Conservation (phyloP, 2,329 filamentous ascomycete genomes). For the Lasiodiplodia gonubiensis region DNA sequence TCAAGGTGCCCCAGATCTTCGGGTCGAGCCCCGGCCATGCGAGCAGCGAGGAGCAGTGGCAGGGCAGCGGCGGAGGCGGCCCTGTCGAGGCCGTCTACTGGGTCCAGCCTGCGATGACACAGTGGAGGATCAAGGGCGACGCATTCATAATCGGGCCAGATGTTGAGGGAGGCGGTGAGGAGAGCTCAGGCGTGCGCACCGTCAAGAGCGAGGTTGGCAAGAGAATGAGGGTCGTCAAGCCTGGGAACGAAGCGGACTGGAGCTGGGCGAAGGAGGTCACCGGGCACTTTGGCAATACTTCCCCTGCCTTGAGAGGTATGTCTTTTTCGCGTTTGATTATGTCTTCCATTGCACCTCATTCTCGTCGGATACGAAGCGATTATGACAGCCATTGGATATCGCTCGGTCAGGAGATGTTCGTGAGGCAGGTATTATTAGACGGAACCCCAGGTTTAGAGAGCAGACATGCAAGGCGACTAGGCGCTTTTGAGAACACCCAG, state of each 20-base stretch:
- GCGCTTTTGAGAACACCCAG: background rate
- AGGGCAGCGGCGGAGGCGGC: slow-evolving; percentile 67
- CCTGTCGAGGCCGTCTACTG: slow-evolving; percentile 86
- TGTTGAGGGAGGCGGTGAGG: slow-evolving; percentile 60
- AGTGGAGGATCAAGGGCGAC: slow-evolving; percentile 83
- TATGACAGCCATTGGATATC: background rate
- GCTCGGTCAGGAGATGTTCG: background rate
- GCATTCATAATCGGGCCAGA: slow-evolving; percentile 78
- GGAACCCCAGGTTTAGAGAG: background rate
- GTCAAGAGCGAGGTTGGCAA: slow-evolving; percentile 65
- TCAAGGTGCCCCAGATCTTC: slow-evolving; percentile 77
- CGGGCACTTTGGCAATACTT: slow-evolving; percentile 87
- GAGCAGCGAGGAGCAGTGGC: slow-evolving; percentile 47
- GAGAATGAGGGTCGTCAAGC: slow-evolving; percentile 66
- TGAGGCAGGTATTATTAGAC: slow-evolving; percentile 5
- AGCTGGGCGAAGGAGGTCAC: slow-evolving; percentile 81
- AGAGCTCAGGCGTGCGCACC: slow-evolving; percentile 60
- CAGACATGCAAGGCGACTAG: slow-evolving; percentile 20
- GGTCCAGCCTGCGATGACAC: slow-evolving; percentile 70
- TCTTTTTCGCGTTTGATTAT: slow-evolving; percentile 22
- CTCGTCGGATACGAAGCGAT: slow-evolving; percentile 6
- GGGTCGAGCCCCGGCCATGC: slow-evolving; percentile 56
- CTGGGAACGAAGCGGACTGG: slow-evolving; percentile 62
- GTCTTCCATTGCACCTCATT: background rate
- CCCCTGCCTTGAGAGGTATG: slow-evolving; percentile 75